Percentiles rank a stretch among this genome's conserved stretches.
phyloP scores from a whole-genome alignment of 2,329 filamentous ascomycete species.

The Alternaria ethzedia region DNA sequence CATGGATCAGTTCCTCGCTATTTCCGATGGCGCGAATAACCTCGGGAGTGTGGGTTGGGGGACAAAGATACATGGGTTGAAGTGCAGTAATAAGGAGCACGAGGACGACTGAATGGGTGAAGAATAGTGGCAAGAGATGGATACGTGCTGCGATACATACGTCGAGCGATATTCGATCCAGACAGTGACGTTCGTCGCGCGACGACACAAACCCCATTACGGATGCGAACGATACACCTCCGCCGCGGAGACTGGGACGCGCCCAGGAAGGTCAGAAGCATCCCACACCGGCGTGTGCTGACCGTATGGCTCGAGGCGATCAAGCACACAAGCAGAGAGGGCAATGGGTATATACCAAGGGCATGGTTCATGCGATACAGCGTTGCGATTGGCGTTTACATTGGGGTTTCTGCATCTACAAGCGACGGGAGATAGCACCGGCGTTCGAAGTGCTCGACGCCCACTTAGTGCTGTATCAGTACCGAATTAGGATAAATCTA shows the following conservation, averaged over 20 bases:
- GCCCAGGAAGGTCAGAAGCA: background rate
- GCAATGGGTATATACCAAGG: background rate
- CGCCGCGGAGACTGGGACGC: background rate
- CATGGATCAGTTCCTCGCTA: slow-evolving; percentile 24
- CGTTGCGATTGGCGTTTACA: background rate
- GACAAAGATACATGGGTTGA: slow-evolving; percentile 35
- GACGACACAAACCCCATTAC: background rate
- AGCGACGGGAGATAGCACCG: background rate
- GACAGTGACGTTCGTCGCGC: background rate
- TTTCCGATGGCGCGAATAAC: slow-evolving; percentile 43
- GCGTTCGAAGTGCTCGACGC: slow-evolving; percentile 30
- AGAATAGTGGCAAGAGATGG: background rate
- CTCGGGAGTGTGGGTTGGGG: slow-evolving; percentile 38
- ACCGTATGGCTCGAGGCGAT: background rate
- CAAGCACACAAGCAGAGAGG: background rate
- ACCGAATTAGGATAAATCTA: background rate
- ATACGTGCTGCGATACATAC: background rate
- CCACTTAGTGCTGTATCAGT: background rate
- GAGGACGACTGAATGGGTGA: slow-evolving; percentile 10
- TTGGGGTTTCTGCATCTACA: background rate
- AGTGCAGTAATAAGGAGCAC: slow-evolving; percentile 29
- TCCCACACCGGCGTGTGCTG: background rate
- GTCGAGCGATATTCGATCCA: background rate
- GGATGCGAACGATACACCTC: background rate
- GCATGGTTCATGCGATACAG: background rate